Base-by-base conservation (phyloP, 116 monocot genomes). In the Dioscorea cayenensis region DNA sequence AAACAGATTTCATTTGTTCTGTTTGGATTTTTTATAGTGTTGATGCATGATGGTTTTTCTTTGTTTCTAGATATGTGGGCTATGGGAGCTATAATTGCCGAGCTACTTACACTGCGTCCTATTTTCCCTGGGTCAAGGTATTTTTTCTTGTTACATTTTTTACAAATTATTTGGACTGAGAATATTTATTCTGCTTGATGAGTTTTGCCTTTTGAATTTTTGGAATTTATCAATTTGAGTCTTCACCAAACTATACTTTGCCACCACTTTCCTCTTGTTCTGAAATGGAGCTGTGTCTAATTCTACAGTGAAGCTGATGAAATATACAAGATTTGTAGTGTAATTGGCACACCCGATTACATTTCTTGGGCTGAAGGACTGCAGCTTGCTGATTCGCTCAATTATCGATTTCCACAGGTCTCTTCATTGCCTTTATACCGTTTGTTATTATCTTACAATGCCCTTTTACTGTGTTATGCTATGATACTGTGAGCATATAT, bases 21-120 rank as follows among this genome's bases (percentile, higher is more conserved):
- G 12, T 55, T 55, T 8, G 14, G 2, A 16, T 18, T 55, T 55
- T 55, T 55, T 12, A 18, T 5, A 55, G 17, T n/a, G n/a, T 55
- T 43, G 43, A 12, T 43, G 43, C 43, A 9, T 43, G 43, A 43
- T 43, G 7, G 7, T 43, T 10, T 43, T 43, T 43, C 6, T 19
- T 19, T 71, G 28, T 21, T 61, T 84, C 18, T 70, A 91, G 84
- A 84, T 75, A 85, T 91, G 76, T 91, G 87, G 85, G 87, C 95
- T 51, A 95, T 95, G 95, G 91, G 91, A 65, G 89, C 87, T 52
- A 92, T 92, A 63, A 90, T 96, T 84, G 95, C 92, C 29, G 95
- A 96, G 71, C 76, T 96, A 43, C 81, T 92, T 60, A 90, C 90
- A 52, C 87, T 96, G 14, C 83, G 64, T 18, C 95, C 95, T 77